Evolutionary conservation across 148 eudicot species (phyloP), one percentile per base, ranked within the genome.

Genomic region (Rhododendron henanense): DNA sequence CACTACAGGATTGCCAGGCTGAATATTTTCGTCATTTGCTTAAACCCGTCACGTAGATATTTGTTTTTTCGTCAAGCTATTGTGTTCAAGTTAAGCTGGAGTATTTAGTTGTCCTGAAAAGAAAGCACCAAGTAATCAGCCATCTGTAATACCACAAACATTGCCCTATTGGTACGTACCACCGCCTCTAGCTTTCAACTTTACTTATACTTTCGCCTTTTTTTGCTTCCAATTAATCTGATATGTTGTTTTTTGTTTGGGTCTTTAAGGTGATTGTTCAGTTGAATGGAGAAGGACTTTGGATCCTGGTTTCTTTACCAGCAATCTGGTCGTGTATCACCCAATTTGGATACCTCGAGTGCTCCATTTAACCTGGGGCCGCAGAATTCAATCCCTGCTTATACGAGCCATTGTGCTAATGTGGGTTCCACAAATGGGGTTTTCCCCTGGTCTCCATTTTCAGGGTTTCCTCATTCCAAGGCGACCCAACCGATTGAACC

Each of bases 1-100:
- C 93, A 85, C 98, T 95, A 35, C 92, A 92, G 84, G 94, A 94
- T 92, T 97, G 99, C 88, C 99, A 97, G 99, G 99, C 99, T 41
- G 99, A 96, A 86, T 96, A 96, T 89, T 96, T 96, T 84, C 96
- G 99, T 51, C 97, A 92, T 41, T 93, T 96, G 92, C 92, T 96
- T 48, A 96, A 96, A 89, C 99, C 99, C 55, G 98, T 96, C 16
- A 96, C 99, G 98, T 96, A 96, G 97, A 53, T 81, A 84, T 87
- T 75, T 78, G 90, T 85, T 80, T 84, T 39, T 50, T 23, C 23
- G 50, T 37, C 59, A 82, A 81, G 92, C 50, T 61, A 71, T 71
- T 75, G 28, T 88, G 87, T 86, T 90, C 92, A 88, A 88, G 85
- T 91, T 92, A 84, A 93, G 89, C 90, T 92, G 90, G 91, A 83